Percentiles rank a stretch among this genome's conserved stretches.
These are phyloP conservation scores for Chytriomyces confervae DNA, from an alignment of 192 early-diverging fungal genomes.

Conservation along the genomic window DNA sequence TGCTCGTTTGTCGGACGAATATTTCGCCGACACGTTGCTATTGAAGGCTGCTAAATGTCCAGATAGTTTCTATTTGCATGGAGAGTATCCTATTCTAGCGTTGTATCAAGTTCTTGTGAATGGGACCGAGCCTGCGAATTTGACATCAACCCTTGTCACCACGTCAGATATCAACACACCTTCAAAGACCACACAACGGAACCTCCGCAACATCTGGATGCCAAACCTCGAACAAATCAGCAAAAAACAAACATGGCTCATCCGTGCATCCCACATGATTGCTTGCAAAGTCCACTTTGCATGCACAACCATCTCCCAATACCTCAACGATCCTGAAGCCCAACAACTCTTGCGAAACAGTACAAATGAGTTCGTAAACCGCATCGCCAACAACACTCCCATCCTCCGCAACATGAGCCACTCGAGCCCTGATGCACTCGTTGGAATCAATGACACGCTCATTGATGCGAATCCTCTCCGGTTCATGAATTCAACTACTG, in stretches of 20 bases:
- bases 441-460: not conserved
- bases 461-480: not conserved
- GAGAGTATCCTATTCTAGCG: not conserved
- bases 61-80: slow-evolving; percentile 8
- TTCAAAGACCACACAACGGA: too few species aligned
- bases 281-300: slow-evolving; percentile 10
- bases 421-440: not conserved
- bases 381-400: not conserved
- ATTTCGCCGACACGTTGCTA: not conserved
- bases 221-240: slow-evolving; percentile 24
- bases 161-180: too few species aligned
- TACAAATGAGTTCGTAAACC: not conserved
- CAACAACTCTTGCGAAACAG: not conserved
- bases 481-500: not conserved
- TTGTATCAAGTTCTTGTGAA: too few species aligned
- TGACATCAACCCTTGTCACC: too few species aligned
- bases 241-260: not conserved
- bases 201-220: slow-evolving; percentile 20
- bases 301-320: not conserved
- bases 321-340: not conserved
- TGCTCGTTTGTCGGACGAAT: slow-evolving; percentile 1
- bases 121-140: too few species aligned
- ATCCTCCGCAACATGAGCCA: not conserved
- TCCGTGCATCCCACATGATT: not conserved
- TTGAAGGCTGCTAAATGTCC: slow-evolving; percentile 14